A percentile compares a stretch with the other conserved stretches of the same genome.
phyloP scores from a whole-genome alignment of 805 yeast species.

The Grigorovia transvaalensis region DNA sequence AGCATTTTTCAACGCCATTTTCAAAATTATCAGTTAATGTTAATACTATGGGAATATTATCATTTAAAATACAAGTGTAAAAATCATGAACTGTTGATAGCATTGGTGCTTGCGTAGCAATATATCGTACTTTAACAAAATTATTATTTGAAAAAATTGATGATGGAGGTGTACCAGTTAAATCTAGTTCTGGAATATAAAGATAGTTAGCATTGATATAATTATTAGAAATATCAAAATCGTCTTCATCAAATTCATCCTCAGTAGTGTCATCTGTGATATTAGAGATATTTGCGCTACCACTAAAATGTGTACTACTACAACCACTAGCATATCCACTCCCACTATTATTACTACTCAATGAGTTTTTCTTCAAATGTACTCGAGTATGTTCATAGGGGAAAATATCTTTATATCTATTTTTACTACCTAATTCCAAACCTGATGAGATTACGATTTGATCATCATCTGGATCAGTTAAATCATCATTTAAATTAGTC shows the following conservation, averaged over 20 bases:
- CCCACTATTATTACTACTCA: neutral
- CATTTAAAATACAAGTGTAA: constrained; percentile 65
- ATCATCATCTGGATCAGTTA: constrained; percentile 14
- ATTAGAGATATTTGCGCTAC: neutral
- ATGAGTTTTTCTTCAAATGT: constrained; percentile 31
- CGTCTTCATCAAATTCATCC: constrained; percentile 11
- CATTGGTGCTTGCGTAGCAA: constrained; percentile 89
- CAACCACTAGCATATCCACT: neutral
- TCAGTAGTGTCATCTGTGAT: neutral
- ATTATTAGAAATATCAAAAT: constrained; percentile 30
- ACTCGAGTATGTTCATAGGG: constrained; percentile 84
- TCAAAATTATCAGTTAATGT: constrained; percentile 71
- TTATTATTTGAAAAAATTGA: constrained; percentile 4
- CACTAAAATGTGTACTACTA: neutral
- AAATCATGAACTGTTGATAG: constrained; percentile 67
- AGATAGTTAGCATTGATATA: constrained; percentile 86
- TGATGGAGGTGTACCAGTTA: constrained; percentile 1
- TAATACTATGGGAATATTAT: constrained; percentile 54
- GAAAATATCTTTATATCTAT: constrained; percentile 80
- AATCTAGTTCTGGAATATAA: constrained; percentile 12
- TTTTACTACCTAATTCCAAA: constrained; percentile 69
- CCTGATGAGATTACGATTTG: constrained; percentile 52
- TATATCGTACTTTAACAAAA: constrained; percentile 38
- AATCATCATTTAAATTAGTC: constrained; percentile 11
- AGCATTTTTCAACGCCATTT: constrained; percentile 71